Evolutionary conservation across 2,329 filamentous ascomycete genomes (phyloP).

Genomic region (Cryphonectria nitschkei): DNA sequence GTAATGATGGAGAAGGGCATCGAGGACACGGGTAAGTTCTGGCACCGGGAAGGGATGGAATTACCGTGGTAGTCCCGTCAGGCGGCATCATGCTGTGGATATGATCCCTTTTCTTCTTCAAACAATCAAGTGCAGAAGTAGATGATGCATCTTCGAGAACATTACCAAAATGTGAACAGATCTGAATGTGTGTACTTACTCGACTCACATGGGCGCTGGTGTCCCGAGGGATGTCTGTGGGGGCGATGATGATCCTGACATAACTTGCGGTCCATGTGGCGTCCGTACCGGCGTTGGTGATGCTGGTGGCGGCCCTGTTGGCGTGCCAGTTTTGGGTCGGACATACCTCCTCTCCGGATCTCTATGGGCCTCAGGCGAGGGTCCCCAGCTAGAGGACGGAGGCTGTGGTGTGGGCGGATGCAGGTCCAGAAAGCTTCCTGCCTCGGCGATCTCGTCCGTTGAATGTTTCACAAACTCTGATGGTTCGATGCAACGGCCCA

Average conservation of each 20-base stretch:
- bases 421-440: not conserved
- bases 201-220: not conserved
- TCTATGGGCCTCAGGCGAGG: not conserved
- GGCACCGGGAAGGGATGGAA: constrained; percentile 24
- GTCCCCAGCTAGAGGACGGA: not conserved
- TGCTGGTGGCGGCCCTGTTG: not conserved
- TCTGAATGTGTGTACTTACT: not conserved
- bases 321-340: not conserved
- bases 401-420: not conserved
- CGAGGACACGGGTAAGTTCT: constrained; percentile 23
- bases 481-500: not conserved
- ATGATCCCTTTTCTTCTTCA: no score
- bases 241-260: not conserved
- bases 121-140: not conserved
- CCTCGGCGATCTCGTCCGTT: not conserved
- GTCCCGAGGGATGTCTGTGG: not conserved
- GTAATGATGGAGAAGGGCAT: constrained; percentile 18
- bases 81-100: constrained; percentile 1
- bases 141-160: not conserved
- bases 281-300: not conserved
- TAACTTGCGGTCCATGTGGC: not conserved
- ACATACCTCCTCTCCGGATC: not conserved
- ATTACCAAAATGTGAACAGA: not conserved
- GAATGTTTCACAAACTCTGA: not conserved
- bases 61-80: constrained; percentile 19